Base-by-base conservation (phyloP, 2,329 filamentous ascomycete genomes). In the Magnaporthiopsis incrustans region DNA sequence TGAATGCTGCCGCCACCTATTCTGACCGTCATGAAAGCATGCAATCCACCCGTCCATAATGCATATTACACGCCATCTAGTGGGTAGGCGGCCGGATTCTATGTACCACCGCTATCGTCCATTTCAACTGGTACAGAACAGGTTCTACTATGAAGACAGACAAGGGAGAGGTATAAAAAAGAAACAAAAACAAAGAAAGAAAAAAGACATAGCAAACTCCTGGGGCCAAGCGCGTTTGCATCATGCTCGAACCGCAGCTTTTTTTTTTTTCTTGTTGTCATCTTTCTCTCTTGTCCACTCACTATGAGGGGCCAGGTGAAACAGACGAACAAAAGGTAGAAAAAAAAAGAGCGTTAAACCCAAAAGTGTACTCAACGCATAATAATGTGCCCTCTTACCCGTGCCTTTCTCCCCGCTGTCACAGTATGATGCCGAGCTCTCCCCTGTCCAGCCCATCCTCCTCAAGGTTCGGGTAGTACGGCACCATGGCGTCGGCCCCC, bases 401-500 rank as follows among this genome's bases (percentile, higher is more conserved):
- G 5, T 56, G 18, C 7, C 44, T 25, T 61, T 22, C 27, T 33
- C 38, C 14, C 26, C 8, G 2, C 4, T 26, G 12, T 82, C 82
- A 96, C 74, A 96, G 80, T 70, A 96, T 84, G 76, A 97, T 94
- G 12, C 86, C 87, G 75, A 97, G 75, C 78, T 97, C 93, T 57
- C 89, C 85, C 71, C 93, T 83, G 71, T 90, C 87, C 71, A 94
- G 79, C 65, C 86, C 87, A 68, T 95, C 90, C 67, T 95, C 91
- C 64, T 90, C 89, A 68, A 97, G 77, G 68, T 89, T 89, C 1
- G 94, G 95, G 74, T 97, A 99, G 73, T 97, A 97, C 2, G 95
- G 96, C 64, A 99, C 90, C 87, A 99, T 96, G 33, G 92, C 87
- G 76, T 99, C 95, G 25, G 94, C 94, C 38, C 85, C 88, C 73